Evolutionary conservation across 768 basidiomycete species (phyloP), one percentile per base, ranked within the genome.

Genomic region (Suillus tomentosus): DNA sequence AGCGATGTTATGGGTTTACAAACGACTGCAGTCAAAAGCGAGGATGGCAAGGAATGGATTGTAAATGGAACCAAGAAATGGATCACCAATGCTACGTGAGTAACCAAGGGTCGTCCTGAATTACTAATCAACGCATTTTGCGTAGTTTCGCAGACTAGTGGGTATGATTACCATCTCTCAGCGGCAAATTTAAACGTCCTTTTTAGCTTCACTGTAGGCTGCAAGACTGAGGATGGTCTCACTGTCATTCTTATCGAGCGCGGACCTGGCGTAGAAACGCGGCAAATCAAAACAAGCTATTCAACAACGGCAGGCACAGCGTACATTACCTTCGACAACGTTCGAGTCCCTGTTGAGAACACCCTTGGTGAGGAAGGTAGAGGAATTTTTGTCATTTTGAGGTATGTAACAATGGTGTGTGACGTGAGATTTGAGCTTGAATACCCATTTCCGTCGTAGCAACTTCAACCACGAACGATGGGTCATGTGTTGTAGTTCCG

Each of bases 401-500:
- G 87, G 78, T 79, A 56, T 10, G 65, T 17, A 22, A 39, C 42
- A 11, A 34, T 10, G n/a, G 2, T 54, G 15, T 36, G 2, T 40
- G 17, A 27, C 40, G 8, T 43, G 47, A 43, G 40, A 50, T 39
- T 17, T 60, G 22, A 47, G 31, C 31, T 31, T 6, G 31, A 31
- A n/a, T 4, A 17, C 13, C 22, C 37, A 22, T 55, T 22, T 14
- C 36, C 37, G 24, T 5, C 55, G 76, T 79, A 84, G 91, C 64
- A 98, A 96, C 78, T 97, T 96, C 79, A 96, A 96, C 74, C 94
- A 96, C 75, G 95, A 95, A 73, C 89, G 91, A 68, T 96, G 92
- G 94, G 91, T 92, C 34, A 95, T 95, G 91, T 86, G 85, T 73
- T 92, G 91, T 69, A 79, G 84, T 39, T 87, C 85, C 31, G 87